A percentile compares a stretch with the other conserved stretches of the same genome.
These are phyloP conservation scores for Ganoderma boninense DNA, from an alignment of 1,284 basidiomycete species.

Conservation along the genomic window DNA sequence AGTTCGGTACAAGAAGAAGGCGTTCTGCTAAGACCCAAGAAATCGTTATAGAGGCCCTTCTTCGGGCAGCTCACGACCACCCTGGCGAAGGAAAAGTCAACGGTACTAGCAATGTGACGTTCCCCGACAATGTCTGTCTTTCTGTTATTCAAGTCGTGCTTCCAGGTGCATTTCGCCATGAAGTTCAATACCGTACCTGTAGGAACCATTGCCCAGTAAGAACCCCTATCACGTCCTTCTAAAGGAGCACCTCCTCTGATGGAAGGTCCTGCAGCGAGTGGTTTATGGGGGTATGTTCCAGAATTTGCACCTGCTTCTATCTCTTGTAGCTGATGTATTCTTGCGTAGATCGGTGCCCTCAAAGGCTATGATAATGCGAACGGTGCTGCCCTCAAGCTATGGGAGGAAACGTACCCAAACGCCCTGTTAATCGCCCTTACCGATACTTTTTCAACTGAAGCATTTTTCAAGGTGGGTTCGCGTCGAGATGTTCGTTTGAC, in stretches of 20 bases:
- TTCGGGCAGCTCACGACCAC: conserved; percentile 67
- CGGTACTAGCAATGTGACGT: conserved; percentile 88
- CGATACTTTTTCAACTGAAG: conserved; percentile 89
- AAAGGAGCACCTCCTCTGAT: neutral
- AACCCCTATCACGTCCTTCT: conserved; percentile 24
- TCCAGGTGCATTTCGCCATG: conserved; percentile 81
- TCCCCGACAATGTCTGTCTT: neutral
- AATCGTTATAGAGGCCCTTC: conserved; percentile 76
- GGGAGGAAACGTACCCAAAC: conserved; percentile 81
- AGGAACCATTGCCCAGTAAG: conserved; percentile 91
- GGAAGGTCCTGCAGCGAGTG: conserved; percentile 70
- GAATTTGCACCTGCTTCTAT: neutral
- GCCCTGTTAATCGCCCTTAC: conserved; percentile 79
- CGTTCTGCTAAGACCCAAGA: conserved; percentile 86
- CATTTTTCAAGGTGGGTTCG: conserved; percentile 76
- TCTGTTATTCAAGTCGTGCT: neutral
- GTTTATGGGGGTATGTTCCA: conserved; percentile 85
- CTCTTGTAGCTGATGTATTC: neutral
- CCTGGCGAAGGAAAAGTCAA: conserved; percentile 65
- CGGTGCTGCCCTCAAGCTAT: conserved; percentile 77
- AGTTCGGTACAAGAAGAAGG: conserved; percentile 93
- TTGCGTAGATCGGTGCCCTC: conserved; percentile 74
- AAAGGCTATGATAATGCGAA: conserved; percentile 85
- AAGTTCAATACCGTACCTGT: conserved; percentile 75
- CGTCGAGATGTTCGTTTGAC: conserved; percentile 4